phyloP scores from a whole-genome alignment of 176 grass and related monocot species.

The Triticum aestivum region IWGSC_CS_RefSeq_v2.1 NC_057797.1:691957410-691957909 shows the following conservation, averaged over 20 bases:
- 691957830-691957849: slow-evolving; percentile 71
- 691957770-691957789: neutral
- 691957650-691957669: slow-evolving; percentile 61
- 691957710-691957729: slow-evolving; percentile 74
- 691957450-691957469: slow-evolving; percentile 63
- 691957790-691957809: neutral
- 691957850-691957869: slow-evolving; percentile 70
- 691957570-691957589: neutral
- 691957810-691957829: slow-evolving; percentile 44
- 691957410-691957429: slow-evolving; percentile 91
- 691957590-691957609: neutral
- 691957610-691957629: neutral
- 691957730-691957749: slow-evolving; percentile 41
- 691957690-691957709: slow-evolving; percentile 83
- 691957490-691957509: slow-evolving; percentile 65
- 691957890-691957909: slow-evolving; percentile 75
- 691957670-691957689: slow-evolving; percentile 87
- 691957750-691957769: neutral
- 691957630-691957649: neutral
- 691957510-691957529: slow-evolving; percentile 46
- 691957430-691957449: slow-evolving; percentile 55
- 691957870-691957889: slow-evolving; percentile 69
- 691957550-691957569: neutral
- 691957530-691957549: slow-evolving; percentile 57
- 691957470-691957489: slow-evolving; percentile 81